Percentiles rank a stretch among this genome's conserved stretches.
phyloP scores from a whole-genome alignment of 2,329 filamentous ascomycete species.

The Sodiomyces alkalinus region DNA sequence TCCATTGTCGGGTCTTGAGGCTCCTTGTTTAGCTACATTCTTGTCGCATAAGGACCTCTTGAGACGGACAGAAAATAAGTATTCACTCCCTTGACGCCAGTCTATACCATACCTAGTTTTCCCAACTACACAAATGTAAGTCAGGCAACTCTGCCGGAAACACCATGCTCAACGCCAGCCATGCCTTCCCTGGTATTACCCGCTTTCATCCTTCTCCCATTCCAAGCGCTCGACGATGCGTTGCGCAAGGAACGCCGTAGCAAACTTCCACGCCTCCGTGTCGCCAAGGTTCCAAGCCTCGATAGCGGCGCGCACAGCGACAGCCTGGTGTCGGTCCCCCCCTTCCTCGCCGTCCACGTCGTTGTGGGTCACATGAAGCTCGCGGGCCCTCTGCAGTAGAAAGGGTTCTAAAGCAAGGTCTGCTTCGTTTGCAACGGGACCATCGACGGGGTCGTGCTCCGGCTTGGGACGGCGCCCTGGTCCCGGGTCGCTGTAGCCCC shows the following conservation, averaged over 20 bases:
- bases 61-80: too few relatives aligned
- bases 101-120: too few relatives aligned
- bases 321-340: conserved; percentile 25
- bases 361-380: too few relatives aligned
- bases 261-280: conserved; percentile 64
- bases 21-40: too few relatives aligned
- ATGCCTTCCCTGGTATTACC: too few relatives aligned
- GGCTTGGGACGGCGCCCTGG: conserved; percentile 39
- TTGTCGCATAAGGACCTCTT: too few relatives aligned
- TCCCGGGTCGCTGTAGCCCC: conserved; percentile 38
- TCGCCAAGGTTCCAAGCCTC: conserved; percentile 58
- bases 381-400: conserved; percentile 32
- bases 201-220: conserved; percentile 57
- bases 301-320: conserved; percentile 35
- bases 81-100: too few relatives aligned
- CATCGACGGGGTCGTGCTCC: conserved; percentile 29
- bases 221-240: conserved; percentile 44
- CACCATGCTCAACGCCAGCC: too few relatives aligned
- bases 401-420: conserved; percentile 38
- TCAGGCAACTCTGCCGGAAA: too few relatives aligned
- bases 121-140: too few relatives aligned
- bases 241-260: conserved; percentile 50
- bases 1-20: too few relatives aligned
- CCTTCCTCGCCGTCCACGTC: conserved; percentile 26
- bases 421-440: conserved; percentile 33